A percentile compares a stretch with the other conserved stretches of the same genome.
Conservation (phyloP, 2,329 filamentous ascomycete species). For the Thelonectria olida region DNA sequence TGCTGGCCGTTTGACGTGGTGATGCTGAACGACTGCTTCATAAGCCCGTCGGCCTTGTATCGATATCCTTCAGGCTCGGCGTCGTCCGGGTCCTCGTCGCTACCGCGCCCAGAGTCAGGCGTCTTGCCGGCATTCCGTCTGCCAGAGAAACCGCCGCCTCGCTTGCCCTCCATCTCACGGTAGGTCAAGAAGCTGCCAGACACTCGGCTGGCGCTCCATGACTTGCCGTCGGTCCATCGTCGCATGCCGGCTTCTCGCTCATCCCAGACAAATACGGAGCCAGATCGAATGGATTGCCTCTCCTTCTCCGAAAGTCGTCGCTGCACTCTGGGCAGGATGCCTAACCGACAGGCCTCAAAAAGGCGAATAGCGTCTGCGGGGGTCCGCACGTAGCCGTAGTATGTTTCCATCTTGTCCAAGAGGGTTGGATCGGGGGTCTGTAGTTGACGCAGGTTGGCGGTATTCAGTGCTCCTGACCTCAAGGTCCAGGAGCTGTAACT, state of each 20-base stretch:
- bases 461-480: slow-evolving; percentile 19
- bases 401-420: slow-evolving; percentile 84
- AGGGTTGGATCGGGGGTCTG: slow-evolving; percentile 27
- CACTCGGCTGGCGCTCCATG: slow-evolving; percentile 97
- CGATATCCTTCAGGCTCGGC: slow-evolving; percentile 90
- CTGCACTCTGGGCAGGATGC: slow-evolving; percentile 90
- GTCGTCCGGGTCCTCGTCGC: slow-evolving; percentile 86
- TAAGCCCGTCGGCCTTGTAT: slow-evolving; percentile 95
- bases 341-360: slow-evolving; percentile 95
- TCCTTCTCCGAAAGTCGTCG: slow-evolving; percentile 95
- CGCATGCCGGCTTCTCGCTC: slow-evolving; percentile 98
- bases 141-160: slow-evolving; percentile 78
- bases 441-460: slow-evolving; percentile 32
- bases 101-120: slow-evolving; percentile 81
- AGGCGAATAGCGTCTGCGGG: slow-evolving; percentile 96
- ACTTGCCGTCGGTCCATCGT: slow-evolving; percentile 98
- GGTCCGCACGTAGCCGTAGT: slow-evolving; percentile 93
- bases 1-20: slow-evolving; percentile 90
- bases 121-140: slow-evolving; percentile 75
- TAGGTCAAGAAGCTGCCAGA: slow-evolving; percentile 98
- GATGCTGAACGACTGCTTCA: slow-evolving; percentile 99
- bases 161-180: slow-evolving; percentile 98
- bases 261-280: slow-evolving; percentile 99
- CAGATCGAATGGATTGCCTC: slow-evolving; percentile 92
- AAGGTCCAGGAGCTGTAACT: slow-evolving; percentile 26